phyloP scores from a whole-genome alignment of 306 rosid species.

The Cajanus cajan region DNA sequence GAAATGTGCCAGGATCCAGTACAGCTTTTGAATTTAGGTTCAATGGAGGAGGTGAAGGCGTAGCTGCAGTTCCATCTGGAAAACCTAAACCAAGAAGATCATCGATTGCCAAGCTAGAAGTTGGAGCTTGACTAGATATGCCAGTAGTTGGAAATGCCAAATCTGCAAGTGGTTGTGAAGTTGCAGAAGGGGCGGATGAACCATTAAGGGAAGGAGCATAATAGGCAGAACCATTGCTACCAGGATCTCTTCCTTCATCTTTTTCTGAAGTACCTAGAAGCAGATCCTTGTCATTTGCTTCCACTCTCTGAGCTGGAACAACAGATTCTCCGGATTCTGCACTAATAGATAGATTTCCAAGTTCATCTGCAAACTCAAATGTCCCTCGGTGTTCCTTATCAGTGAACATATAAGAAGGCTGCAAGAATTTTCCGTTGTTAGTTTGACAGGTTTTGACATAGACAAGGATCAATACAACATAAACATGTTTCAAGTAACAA shows the following conservation, averaged over 20 bases:
- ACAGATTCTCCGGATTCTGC: constrained; percentile 67
- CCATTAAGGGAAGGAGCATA: constrained; percentile 76
- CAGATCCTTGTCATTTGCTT: constrained; percentile 93
- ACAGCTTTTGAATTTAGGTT: constrained; percentile 81
- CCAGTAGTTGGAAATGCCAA: constrained; percentile 46
- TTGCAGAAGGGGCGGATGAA: constrained; percentile 50
- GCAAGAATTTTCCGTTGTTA: constrained; percentile 44
- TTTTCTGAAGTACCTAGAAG: constrained; percentile 85
- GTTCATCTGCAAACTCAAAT: constrained; percentile 88
- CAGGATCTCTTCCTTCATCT: constrained; percentile 70
- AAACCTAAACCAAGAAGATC: constrained; percentile 88
- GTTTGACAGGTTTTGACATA: constrained; percentile 21
- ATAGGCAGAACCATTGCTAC: constrained; percentile 70
- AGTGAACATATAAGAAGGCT: constrained; percentile 99
- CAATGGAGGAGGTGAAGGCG: constrained; percentile 74
- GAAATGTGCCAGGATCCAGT: constrained; percentile 85
- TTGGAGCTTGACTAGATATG: constrained; percentile 45
- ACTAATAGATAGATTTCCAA: constrained; percentile 73
- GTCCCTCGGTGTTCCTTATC: constrained; percentile 95
- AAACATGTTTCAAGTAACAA: constrained; percentile 8
- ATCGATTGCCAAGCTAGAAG: constrained; percentile 70
- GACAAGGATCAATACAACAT: not conserved
- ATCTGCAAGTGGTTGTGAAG: constrained; percentile 61
- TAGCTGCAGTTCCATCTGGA: constrained; percentile 46
- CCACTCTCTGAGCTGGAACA: constrained; percentile 84